Evolutionary conservation across 2,329 filamentous ascomycete genomes (phyloP), one percentile per base, ranked within the genome.

Genomic region (Teratosphaeria nubilosa): DNA sequence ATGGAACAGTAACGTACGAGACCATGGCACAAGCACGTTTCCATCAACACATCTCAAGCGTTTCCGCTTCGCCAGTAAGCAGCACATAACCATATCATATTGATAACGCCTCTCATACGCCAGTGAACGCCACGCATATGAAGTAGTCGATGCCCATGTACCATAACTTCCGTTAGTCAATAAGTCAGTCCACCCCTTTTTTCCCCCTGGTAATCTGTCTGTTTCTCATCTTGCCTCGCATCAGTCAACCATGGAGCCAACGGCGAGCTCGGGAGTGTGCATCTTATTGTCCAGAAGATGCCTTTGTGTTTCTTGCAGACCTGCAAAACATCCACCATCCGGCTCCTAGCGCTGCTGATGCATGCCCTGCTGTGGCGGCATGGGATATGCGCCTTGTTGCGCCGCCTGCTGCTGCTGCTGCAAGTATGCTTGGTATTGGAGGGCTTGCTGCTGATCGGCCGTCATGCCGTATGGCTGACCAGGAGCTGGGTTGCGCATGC

Each of bases 371-470:
- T 70, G 68, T 14, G 69, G 67, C 22, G 71, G 67, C 68, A 73
- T 73, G 14, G 71, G 70, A 56, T 73, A 73, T 48, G 67, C 69
- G 56, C 68, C 68, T 56, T 69, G 66, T 58, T 55, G 53, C 56
- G 72, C 69, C 25, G 68, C 65, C 25, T 64, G 65, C 56, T 73
- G 71, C 56, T 73, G 71, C 61, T 72, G 69, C 58, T 73, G 72
- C 25, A 74, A 61, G 58, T 74, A 74, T 34, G 70, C 69, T 60
- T 74, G 72, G 57, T 74, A 74, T 56, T 73, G 71, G 48, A 74
- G 59, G 3, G 71, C 71, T 58, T 73, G 71, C 58, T 70, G 68
- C 61, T 74, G 71, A 45, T 74, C 70, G 53, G 70, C 67, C 31
- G 70, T 73, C 70, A 73, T 72, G 60, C 70, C 70, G 14, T 69